These are phyloP conservation scores for Xylaria acuta DNA, from an alignment of 495 filamentous ascomycete species.

Conservation along the genomic window DNA sequence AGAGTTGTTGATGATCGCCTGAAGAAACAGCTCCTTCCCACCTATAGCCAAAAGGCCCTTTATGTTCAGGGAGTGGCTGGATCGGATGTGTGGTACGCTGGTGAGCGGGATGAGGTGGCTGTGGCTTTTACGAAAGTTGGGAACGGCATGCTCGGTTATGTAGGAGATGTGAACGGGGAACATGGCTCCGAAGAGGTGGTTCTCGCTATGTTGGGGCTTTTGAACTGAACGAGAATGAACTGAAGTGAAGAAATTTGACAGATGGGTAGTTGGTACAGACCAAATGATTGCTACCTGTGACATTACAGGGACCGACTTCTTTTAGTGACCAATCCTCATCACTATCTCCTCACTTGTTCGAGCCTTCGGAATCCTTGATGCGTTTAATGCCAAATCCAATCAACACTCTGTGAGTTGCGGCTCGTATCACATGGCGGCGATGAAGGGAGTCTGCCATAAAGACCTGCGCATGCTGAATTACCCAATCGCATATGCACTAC, in stretches of 20 bases:
- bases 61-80: constrained; percentile 46
- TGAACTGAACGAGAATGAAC: constrained; percentile 22
- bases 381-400: not conserved
- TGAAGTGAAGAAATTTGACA: not conserved
- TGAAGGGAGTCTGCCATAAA: not conserved
- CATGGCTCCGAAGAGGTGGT: constrained; percentile 43
- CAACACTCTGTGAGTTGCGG: not conserved
- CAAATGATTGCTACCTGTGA: not conserved
- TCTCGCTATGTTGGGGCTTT: constrained; percentile 48
- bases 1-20: constrained; percentile 32
- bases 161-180: constrained; percentile 57
- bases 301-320: not conserved
- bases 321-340: not conserved
- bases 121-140: constrained; percentile 46
- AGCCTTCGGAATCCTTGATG: not conserved
- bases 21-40: constrained; percentile 34
- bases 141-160: constrained; percentile 49
- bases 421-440: not conserved
- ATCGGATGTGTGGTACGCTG: constrained; percentile 30
- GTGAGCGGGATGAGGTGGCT: constrained; percentile 35
- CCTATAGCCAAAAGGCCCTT: constrained; percentile 54
- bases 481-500: too few relatives aligned
- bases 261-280: not conserved
- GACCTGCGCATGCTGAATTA: too few relatives aligned
- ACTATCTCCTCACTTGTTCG: not conserved